phyloP scores from a whole-genome alignment of 1,284 basidiomycete species.

The Sanguinoderma infundibulare region DNA sequence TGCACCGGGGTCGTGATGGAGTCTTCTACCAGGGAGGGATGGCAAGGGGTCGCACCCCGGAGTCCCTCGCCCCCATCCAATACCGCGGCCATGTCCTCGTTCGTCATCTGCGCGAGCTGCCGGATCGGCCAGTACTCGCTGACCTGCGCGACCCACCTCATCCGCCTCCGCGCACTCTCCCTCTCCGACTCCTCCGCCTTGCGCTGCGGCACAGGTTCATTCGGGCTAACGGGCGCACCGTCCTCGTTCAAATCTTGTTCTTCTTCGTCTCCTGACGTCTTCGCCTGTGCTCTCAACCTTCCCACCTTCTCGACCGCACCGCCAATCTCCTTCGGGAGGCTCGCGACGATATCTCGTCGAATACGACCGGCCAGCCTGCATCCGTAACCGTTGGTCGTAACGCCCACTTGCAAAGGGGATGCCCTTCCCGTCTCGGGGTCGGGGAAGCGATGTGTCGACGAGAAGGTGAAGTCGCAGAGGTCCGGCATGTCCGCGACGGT shows the following conservation, averaged over 20 bases:
- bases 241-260: constrained; percentile 60
- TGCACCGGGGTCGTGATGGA: constrained; percentile 28
- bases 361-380: constrained; percentile 87
- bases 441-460: constrained; percentile 85
- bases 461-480: constrained; percentile 91
- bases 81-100: constrained; percentile 70
- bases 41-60: constrained; percentile 1
- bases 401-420: constrained; percentile 80
- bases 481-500: constrained; percentile 89
- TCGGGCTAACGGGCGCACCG: constrained; percentile 66
- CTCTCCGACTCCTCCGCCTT: constrained; percentile 46
- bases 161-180: constrained; percentile 64
- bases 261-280: constrained; percentile 34
- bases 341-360: constrained; percentile 81
- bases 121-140: constrained; percentile 94
- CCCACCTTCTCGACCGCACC: constrained; percentile 82
- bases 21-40: constrained; percentile 14
- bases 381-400: constrained; percentile 92
- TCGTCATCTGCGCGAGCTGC: constrained; percentile 72
- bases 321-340: constrained; percentile 78
- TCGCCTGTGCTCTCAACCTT: constrained; percentile 68
- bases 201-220: constrained; percentile 78
- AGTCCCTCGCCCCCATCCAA: constrained; percentile 48
- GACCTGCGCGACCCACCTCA: constrained; percentile 91
- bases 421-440: constrained; percentile 48